Conservation (phyloP, 768 basidiomycete genomes). For the Cubamyces lactineus region DNA sequence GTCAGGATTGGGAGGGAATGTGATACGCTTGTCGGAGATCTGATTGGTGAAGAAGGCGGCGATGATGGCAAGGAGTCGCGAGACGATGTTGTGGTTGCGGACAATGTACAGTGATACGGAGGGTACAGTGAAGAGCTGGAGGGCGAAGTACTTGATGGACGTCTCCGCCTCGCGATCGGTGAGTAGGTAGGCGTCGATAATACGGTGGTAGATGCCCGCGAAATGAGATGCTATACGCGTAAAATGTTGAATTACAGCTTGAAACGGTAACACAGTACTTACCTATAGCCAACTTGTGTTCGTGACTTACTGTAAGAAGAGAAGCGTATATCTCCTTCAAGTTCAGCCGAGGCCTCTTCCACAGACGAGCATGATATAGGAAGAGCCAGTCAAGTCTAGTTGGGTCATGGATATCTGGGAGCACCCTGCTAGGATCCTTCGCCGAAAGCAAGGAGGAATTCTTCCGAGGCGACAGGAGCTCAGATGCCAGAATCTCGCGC, state of each 20-base stretch:
- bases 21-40: conserved; percentile 71
- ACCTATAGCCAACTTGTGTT: conserved; percentile 83
- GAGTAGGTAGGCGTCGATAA: conserved; percentile 90
- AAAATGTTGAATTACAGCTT: conserved; percentile 16
- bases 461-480: conserved; percentile 68
- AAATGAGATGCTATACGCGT: conserved; percentile 70
- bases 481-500: conserved; percentile 71
- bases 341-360: conserved; percentile 82
- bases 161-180: conserved; percentile 94
- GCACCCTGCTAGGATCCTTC: conserved; percentile 35
- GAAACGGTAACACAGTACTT: conserved; percentile 32
- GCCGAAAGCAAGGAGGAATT: conserved; percentile 47
- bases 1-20: conserved; percentile 38
- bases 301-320: conserved; percentile 67
- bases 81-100: conserved; percentile 69
- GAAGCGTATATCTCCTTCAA: conserved; percentile 84
- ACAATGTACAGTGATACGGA: conserved; percentile 82
- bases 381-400: conserved; percentile 76
- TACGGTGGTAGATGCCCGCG: conserved; percentile 79
- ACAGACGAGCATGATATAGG: conserved; percentile 79
- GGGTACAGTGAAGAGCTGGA: conserved; percentile 92
- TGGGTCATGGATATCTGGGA: conserved; percentile 48
- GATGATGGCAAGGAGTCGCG: conserved; percentile 81
- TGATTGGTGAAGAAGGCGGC: conserved; percentile 93
- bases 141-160: conserved; percentile 90